Base-by-base conservation (phyloP, 1,284 basidiomycete genomes). In the Abortiporus biennis region DNA sequence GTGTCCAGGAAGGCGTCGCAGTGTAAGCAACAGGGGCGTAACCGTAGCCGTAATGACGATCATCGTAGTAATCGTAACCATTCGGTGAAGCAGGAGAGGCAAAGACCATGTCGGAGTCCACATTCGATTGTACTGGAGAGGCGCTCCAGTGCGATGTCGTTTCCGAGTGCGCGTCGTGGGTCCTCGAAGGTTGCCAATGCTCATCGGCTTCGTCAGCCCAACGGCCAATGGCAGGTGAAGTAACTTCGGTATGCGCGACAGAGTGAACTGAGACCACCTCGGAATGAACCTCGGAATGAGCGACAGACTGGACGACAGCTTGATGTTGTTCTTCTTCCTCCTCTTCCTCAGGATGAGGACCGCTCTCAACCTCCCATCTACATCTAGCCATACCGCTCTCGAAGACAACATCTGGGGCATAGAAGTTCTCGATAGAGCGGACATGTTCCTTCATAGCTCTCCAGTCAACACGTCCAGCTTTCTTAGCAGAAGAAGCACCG, bases 311-410 rank as follows among this genome's bases (percentile, higher is more conserved):
- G 17, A 64, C 16, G 74, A 76, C 40, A 59, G 57, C 44, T 11
- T 19, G 32, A 22, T 29, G 42, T n/a, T 31, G 24, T 9, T 55
- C 57, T 48, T 56, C 46, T 41, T 54, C 48, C 36, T 53, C 48
- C 76, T 66, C 84, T 74, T 38, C 80, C 81, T 31, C 38, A 12
- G 38, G 16, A 12, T 13, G 27, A 11, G 25, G 27, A 19, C 29
- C 38, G 21, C n/a, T 11, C 36, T 37, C 42, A 16, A 78, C 76
- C 59, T 87, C 84, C 84, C 84, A 87, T 4, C 80, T 74, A 53
- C 85, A 87, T 38, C 84, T 78, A 20, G 84, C 84, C 84, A 87
- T 87, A 56, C 83, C 85, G 45, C 83, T 84, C 57, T 87, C 85
- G 54, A 87, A 86, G 53, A 87, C 67, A 47, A 78, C 84, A 46